phyloP scores from a whole-genome alignment of 371 early-diverging fungal species.

The Rhizopus delemar region DNA sequence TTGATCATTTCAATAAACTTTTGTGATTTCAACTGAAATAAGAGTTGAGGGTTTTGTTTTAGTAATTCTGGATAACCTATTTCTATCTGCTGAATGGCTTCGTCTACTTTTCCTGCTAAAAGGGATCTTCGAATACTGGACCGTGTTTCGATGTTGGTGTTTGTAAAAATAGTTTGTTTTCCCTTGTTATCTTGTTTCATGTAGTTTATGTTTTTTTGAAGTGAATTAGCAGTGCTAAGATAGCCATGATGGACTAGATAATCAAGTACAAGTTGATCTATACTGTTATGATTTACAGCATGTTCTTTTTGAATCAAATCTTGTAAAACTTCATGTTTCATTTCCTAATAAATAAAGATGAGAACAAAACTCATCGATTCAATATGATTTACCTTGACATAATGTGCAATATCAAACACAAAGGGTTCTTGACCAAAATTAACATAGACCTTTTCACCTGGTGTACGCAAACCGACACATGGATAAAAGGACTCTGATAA shows the following conservation, averaged over 20 bases:
- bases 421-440: conserved; percentile 93
- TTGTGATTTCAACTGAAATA: conserved; percentile 74
- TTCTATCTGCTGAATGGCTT: conserved; percentile 61
- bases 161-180: background rate
- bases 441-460: conserved; percentile 79
- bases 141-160: background rate
- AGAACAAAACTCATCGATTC: background rate
- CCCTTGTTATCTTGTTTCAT: conserved; percentile 5
- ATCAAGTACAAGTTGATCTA: conserved; percentile 66
- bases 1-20: conserved; percentile 52
- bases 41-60: conserved; percentile 52
- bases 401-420: conserved; percentile 82
- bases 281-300: conserved; percentile 27
- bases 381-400: conserved; percentile 58
- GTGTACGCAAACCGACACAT: conserved; percentile 86
- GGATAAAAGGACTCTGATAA: conserved; percentile 66
- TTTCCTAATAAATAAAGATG: background rate
- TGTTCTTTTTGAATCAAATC: background rate
- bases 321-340: background rate
- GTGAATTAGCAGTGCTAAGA: conserved; percentile 65
- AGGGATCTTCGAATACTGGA: conserved; percentile 34
- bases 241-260: conserved; percentile 83
- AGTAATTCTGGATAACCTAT: conserved; percentile 64
- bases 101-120: conserved; percentile 66
- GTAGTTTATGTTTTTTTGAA: conserved; percentile 42